These are phyloP conservation scores for Metschnikowia matae DNA, from an alignment of 805 yeast genomes.

Conservation along the genomic window DNA sequence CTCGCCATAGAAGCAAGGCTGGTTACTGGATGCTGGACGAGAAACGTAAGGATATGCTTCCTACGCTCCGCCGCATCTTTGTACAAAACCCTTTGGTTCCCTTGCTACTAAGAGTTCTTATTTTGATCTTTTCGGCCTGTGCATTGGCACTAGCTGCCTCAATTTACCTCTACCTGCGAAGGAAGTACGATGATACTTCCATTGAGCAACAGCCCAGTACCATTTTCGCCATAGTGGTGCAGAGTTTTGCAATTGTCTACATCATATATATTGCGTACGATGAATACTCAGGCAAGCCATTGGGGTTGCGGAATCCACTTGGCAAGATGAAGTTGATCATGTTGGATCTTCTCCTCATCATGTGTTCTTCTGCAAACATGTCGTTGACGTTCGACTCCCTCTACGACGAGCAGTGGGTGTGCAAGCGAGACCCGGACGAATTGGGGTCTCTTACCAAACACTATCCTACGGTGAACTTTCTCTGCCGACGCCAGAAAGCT, in stretches of 20 bases:
- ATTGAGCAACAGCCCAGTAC: slow-evolving; percentile 82
- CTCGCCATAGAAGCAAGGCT: slow-evolving; percentile 49
- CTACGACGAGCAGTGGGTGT: slow-evolving; percentile 81
- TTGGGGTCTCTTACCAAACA: slow-evolving; percentile 17
- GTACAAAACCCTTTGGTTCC: slow-evolving; percentile 81
- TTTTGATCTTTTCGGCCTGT: slow-evolving; percentile 49
- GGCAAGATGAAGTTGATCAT: slow-evolving; percentile 78
- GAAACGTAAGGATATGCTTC: slow-evolving; percentile 60
- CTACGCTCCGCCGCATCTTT: slow-evolving; percentile 54
- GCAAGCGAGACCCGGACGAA: slow-evolving; percentile 24
- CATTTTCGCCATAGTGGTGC: slow-evolving; percentile 86
- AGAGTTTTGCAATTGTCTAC: slow-evolving; percentile 72
- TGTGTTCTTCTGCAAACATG: slow-evolving; percentile 82
- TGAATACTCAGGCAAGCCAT: slow-evolving; percentile 87
- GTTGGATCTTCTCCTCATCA: slow-evolving; percentile 81
- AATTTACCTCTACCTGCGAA: slow-evolving; percentile 43
- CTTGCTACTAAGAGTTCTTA: slow-evolving; percentile 56
- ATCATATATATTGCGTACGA: slow-evolving; percentile 80
- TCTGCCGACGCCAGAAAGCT: slow-evolving; percentile 77
- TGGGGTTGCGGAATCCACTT: slow-evolving; percentile 82
- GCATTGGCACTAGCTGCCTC: slow-evolving; percentile 72
- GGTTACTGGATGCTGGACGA: slow-evolving; percentile 67
- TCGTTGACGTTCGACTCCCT: slow-evolving; percentile 82
- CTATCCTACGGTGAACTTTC: slow-evolving; percentile 39
- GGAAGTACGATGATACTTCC: slow-evolving; percentile 29